These are phyloP conservation scores for Cyanidiococcus yangmingshanensis DNA, from an alignment of 23 red algal genomes.

Conservation along the genomic window DNA sequence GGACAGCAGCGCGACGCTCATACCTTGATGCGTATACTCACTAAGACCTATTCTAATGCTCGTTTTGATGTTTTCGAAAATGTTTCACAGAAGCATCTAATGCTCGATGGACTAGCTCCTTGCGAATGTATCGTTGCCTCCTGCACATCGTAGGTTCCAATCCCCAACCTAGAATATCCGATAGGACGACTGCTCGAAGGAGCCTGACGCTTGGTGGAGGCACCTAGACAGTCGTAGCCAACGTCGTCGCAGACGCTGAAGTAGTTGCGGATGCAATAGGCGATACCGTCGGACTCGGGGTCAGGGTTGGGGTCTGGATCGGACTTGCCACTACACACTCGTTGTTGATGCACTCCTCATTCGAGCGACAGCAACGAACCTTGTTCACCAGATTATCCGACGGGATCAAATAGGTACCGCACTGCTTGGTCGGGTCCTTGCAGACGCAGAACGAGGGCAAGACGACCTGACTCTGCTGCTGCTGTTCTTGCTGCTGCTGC, in stretches of 20 bases:
- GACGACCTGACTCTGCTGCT: background rate
- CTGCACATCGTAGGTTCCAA: too few species aligned
- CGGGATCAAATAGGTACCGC: constrained; percentile 15
- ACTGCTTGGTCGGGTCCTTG: constrained; percentile 18
- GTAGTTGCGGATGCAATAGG: background rate
- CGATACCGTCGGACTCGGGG: background rate
- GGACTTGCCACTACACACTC: background rate
- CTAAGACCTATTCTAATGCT: too few species aligned
- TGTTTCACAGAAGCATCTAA: too few species aligned
- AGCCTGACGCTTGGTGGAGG: too few species aligned
- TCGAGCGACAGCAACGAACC: background rate
- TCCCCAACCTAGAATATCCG: too few species aligned
- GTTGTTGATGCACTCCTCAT: constrained; percentile 15
- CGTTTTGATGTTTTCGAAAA: too few species aligned
- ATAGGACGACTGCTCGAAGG: too few species aligned
- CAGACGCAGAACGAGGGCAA: constrained; percentile 6
- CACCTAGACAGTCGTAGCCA: background rate
- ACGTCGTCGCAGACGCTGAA: background rate
- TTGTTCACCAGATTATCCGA: constrained; percentile 21
- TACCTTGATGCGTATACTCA: too few species aligned
- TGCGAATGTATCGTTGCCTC: too few species aligned
- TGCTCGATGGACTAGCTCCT: too few species aligned
- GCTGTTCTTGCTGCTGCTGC: background rate
- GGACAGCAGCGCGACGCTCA: too few species aligned
- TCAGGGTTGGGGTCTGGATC: too few species aligned